Conservation (phyloP, 306 rosid genomes). For the Castanopsis chinensis region DNA sequence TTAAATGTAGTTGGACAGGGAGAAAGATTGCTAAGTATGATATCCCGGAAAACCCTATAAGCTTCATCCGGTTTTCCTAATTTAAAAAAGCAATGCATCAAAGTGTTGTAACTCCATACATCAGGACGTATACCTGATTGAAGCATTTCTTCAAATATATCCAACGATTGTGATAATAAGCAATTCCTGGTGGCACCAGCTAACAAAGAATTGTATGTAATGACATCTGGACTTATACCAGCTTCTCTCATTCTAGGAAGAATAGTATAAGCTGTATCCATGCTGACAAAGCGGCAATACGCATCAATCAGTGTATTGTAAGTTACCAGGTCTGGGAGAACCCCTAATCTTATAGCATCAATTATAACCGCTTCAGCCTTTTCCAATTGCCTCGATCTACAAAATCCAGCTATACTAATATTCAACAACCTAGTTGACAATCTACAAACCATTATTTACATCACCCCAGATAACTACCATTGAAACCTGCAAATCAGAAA, state of each 20-base stretch:
- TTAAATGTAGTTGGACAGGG: slow-evolving; percentile 51
- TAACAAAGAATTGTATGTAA: slow-evolving; percentile 68
- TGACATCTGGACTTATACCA: slow-evolving; percentile 60
- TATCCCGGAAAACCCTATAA: slow-evolving; percentile 44
- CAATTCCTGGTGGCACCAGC: slow-evolving; percentile 48
- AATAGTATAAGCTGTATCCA: slow-evolving; percentile 53
- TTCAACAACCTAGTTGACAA: slow-evolving; percentile 70
- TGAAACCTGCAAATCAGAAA: slow-evolving; percentile 4
- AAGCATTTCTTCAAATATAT: slow-evolving; percentile 73
- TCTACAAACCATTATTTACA: slow-evolving; percentile 39
- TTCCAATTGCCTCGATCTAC: slow-evolving; percentile 41
- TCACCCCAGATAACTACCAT: slow-evolving; percentile 28
- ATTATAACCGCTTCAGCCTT: slow-evolving; percentile 58
- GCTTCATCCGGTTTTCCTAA: slow-evolving; percentile 78
- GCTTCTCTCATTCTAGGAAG: slow-evolving; percentile 70
- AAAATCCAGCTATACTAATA: slow-evolving; percentile 55
- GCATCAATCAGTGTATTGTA: slow-evolving; percentile 76
- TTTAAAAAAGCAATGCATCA: slow-evolving; percentile 71
- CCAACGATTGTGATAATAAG: slow-evolving; percentile 34
- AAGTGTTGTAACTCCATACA: slow-evolving; percentile 66
- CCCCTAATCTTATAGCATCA: slow-evolving; percentile 64
- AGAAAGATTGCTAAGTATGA: slow-evolving; percentile 30
- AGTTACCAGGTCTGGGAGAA: slow-evolving; percentile 62
- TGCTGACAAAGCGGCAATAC: slow-evolving; percentile 51
- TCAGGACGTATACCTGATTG: slow-evolving; percentile 53